phyloP scores from a whole-genome alignment of 2,329 filamentous ascomycete genomes.

The Fusarium haematococcum region DNA sequence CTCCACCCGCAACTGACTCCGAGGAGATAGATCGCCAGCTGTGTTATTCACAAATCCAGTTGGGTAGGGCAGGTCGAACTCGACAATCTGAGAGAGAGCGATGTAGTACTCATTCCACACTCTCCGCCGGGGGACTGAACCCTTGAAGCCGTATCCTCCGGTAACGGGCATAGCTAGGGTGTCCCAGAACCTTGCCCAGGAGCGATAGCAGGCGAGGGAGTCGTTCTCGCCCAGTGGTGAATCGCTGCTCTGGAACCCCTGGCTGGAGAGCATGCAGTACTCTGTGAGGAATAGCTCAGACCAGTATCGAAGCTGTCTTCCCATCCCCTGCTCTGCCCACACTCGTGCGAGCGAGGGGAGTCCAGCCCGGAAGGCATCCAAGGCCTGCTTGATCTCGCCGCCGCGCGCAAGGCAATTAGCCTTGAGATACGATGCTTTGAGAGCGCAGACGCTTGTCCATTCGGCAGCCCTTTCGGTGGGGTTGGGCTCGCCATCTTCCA shows the following conservation, averaged over 20 bases:
- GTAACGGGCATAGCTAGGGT: constrained; percentile 58
- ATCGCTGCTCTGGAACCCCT: constrained; percentile 65
- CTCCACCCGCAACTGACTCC: constrained; percentile 77
- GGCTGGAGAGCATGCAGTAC: constrained; percentile 76
- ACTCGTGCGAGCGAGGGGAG: constrained; percentile 70
- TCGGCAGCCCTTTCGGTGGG: constrained; percentile 68
- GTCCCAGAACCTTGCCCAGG: constrained; percentile 80
- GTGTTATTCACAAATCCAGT: constrained; percentile 57
- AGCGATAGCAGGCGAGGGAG: constrained; percentile 68
- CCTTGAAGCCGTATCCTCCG: constrained; percentile 69
- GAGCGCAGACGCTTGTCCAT: constrained; percentile 85
- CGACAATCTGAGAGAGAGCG: constrained; percentile 80
- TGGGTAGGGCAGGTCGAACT: constrained; percentile 71
- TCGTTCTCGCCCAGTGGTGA: constrained; percentile 64
- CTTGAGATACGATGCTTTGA: constrained; percentile 83
- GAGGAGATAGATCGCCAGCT: constrained; percentile 64
- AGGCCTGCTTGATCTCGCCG: constrained; percentile 66
- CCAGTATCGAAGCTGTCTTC: constrained; percentile 80
- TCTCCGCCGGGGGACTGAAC: constrained; percentile 70
- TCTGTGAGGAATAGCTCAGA: constrained; percentile 82
- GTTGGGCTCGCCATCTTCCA: constrained; percentile 64
- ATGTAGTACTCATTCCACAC: constrained; percentile 91
- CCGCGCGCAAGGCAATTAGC: constrained; percentile 70
- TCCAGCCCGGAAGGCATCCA: constrained; percentile 74
- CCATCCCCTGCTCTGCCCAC: constrained; percentile 63